phyloP scores from a whole-genome alignment of 345 rosid species.

The Salix udensis region DNA sequence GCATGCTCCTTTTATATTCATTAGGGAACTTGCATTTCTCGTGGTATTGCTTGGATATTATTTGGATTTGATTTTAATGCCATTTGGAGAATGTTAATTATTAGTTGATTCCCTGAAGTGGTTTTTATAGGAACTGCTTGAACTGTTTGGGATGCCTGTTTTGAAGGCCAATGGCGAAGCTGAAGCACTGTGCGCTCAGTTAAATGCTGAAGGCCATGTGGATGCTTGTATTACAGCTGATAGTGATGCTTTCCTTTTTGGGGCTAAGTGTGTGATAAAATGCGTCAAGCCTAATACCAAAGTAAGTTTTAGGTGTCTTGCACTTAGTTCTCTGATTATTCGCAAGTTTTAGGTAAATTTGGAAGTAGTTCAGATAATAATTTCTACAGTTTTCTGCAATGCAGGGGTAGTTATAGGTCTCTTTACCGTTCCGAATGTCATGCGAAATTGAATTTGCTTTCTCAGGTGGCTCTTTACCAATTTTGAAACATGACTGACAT shows the following conservation, averaged over 20 bases:
- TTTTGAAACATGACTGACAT: slow-evolving; percentile 23
- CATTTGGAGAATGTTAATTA: too few species aligned
- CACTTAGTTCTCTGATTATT: neutral
- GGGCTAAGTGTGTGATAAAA: slow-evolving; percentile 81
- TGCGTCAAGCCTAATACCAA: slow-evolving; percentile 62
- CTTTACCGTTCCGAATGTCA: neutral
- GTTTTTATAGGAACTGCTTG: slow-evolving; percentile 58
- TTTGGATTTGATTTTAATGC: neutral
- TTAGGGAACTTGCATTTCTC: neutral
- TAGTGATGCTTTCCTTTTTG: slow-evolving; percentile 89
- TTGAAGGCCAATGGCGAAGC: slow-evolving; percentile 80
- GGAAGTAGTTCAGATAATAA: neutral
- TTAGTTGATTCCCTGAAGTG: neutral
- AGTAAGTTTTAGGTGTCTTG: slow-evolving; percentile 36
- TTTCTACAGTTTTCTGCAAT: neutral
- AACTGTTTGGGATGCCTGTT: slow-evolving; percentile 85
- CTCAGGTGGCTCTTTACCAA: neutral
- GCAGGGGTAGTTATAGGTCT: neutral
- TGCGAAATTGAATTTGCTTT: neutral
- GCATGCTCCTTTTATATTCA: neutral
- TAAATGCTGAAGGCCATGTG: slow-evolving; percentile 67
- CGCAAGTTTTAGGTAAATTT: neutral
- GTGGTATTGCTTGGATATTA: neutral
- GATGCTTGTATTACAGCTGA: slow-evolving; percentile 93
- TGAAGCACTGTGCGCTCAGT: slow-evolving; percentile 87